Conservation (phyloP, 352 stramenopile species). For the Halophytophthora batemanensis region DNA sequence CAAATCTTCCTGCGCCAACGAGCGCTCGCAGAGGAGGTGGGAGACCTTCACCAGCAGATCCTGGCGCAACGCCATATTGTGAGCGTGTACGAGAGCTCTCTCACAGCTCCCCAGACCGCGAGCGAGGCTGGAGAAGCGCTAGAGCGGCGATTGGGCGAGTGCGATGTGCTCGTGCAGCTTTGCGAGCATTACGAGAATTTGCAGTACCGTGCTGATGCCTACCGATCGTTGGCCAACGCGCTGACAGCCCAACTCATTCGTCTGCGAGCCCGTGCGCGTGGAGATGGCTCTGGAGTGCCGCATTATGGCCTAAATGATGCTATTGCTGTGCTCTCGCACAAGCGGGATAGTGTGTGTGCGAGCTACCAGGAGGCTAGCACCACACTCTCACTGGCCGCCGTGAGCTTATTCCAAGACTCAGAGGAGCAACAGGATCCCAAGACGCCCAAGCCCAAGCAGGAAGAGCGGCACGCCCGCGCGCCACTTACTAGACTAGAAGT, state of each 20-base stretch:
- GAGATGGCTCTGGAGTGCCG: conserved; percentile 5
- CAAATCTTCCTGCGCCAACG: conserved; percentile 47
- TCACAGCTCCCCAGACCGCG: conserved; percentile 15
- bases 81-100: conserved; percentile 45
- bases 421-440: conserved; percentile 6
- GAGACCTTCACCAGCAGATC: conserved; percentile 41
- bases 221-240: conserved; percentile 53
- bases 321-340: conserved; percentile 41
- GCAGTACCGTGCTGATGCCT: conserved; percentile 37
- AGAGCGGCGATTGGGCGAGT: conserved; percentile 46
- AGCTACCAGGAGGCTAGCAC: conserved; percentile 32
- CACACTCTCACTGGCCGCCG: conserved; percentile 20
- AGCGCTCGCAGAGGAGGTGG: conserved; percentile 35
- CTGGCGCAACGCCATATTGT: conserved; percentile 47
- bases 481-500: conserved; percentile 26
- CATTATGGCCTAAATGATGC: conserved; percentile 42
- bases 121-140: conserved; percentile 9
- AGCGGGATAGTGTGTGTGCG: conserved; percentile 35
- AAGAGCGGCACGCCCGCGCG: conserved; percentile 21
- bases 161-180: conserved; percentile 39
- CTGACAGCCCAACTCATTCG: conserved; percentile 43
- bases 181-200: conserved; percentile 40
- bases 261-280: conserved; percentile 28
- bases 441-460: conserved; percentile 11
- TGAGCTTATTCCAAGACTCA: conserved; percentile 18